Evolutionary conservation across 2,329 filamentous ascomycete species (phyloP).

Genomic region (Cordyceps fumosorosea): DNA sequence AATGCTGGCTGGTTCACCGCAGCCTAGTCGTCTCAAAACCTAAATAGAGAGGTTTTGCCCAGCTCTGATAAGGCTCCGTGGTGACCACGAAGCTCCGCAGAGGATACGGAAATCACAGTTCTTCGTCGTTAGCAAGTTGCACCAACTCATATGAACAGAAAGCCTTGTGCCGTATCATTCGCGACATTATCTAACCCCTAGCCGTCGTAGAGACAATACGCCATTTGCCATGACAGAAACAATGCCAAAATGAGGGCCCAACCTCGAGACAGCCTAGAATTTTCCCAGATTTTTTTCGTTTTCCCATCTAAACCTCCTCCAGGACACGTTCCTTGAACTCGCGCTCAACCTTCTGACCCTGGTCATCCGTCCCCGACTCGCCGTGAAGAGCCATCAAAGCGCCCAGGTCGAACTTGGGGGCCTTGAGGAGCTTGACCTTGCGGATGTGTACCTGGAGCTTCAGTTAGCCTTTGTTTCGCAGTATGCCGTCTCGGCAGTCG

Average conservation of each 20-base stretch:
- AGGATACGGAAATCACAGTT: neutral
- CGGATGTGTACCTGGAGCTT: slow-evolving; percentile 85
- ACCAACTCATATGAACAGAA: slow-evolving; percentile 4
- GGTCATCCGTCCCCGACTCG: slow-evolving; percentile 92
- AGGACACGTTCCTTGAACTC: slow-evolving; percentile 99
- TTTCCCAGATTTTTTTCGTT: slow-evolving; percentile 12
- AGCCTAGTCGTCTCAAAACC: too few species aligned
- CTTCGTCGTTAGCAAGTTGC: neutral
- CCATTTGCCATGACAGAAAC: slow-evolving; percentile 38
- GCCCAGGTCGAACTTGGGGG: slow-evolving; percentile 98
- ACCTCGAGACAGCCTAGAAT: slow-evolving; percentile 9
- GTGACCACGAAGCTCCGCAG: neutral
- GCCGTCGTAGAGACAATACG: slow-evolving; percentile 37
- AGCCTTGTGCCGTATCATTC: slow-evolving; percentile 30
- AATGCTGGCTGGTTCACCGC: too few species aligned
- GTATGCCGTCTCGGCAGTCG: neutral
- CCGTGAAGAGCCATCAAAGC: slow-evolving; percentile 94
- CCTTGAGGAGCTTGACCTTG: slow-evolving; percentile 99
- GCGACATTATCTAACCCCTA: slow-evolving; percentile 34
- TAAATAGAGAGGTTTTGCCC: neutral
- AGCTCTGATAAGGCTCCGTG: neutral
- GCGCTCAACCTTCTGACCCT: slow-evolving; percentile 96
- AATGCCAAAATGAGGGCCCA: slow-evolving; percentile 25
- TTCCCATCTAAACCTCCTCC: slow-evolving; percentile 73
- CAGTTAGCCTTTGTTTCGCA: neutral